Evolutionary conservation across 371 early-diverging fungal species (phyloP).

Genomic region (Mortierella sp.): DNA sequence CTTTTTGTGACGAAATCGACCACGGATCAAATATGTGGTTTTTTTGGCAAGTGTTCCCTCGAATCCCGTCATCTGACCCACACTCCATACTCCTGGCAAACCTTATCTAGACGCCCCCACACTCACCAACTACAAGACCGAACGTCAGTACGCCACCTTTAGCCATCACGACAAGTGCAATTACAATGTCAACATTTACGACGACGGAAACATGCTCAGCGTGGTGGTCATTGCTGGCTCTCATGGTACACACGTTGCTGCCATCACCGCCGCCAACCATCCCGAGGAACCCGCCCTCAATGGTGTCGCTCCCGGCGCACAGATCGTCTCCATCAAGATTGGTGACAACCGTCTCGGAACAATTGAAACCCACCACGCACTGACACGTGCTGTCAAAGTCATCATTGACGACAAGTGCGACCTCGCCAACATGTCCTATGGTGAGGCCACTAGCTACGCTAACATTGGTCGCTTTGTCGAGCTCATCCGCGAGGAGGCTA

Average conservation of each 20-base stretch:
- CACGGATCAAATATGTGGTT: too few relatives aligned
- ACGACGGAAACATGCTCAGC: slow-evolving; percentile 76
- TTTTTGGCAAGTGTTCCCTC: too few relatives aligned
- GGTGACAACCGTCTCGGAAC: slow-evolving; percentile 87
- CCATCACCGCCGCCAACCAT: slow-evolving; percentile 83
- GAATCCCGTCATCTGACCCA: neutral
- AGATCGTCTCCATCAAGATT: slow-evolving; percentile 93
- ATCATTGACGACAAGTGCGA: slow-evolving; percentile 82
- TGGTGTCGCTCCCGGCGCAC: slow-evolving; percentile 94
- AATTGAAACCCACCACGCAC: slow-evolving; percentile 90
- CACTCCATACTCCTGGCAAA: too few relatives aligned
- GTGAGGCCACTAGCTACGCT: slow-evolving; percentile 82
- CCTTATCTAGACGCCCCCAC: slow-evolving; percentile 63
- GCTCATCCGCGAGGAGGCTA: slow-evolving; percentile 81
- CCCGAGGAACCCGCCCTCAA: slow-evolving; percentile 86
- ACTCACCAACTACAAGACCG: slow-evolving; percentile 83
- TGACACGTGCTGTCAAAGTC: slow-evolving; percentile 87
- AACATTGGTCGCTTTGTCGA: slow-evolving; percentile 86
- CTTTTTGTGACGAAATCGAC: too few relatives aligned
- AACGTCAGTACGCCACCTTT: slow-evolving; percentile 79
- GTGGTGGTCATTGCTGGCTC: slow-evolving; percentile 86
- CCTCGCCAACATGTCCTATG: slow-evolving; percentile 96
- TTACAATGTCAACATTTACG: slow-evolving; percentile 93
- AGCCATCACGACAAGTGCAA: slow-evolving; percentile 83
- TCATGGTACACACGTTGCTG: slow-evolving; percentile 97